Evolutionary conservation across 306 rosid species (phyloP).

Genomic region (Sechiopsis laciniata): DNA sequence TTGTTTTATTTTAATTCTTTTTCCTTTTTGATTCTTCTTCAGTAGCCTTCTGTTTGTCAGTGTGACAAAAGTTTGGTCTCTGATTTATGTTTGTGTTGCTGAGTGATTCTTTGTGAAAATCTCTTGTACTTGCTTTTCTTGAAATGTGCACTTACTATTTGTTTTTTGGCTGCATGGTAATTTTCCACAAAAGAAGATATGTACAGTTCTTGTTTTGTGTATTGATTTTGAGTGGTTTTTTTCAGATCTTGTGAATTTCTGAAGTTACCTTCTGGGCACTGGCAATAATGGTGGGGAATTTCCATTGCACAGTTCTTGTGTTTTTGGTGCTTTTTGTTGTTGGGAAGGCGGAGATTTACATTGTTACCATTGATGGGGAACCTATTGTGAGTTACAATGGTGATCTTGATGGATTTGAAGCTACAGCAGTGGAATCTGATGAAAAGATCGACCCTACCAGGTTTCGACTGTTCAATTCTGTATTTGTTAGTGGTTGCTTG

Average conservation of each 20-base stretch:
- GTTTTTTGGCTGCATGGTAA: too few relatives aligned
- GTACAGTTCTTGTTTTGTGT: constrained; percentile 8
- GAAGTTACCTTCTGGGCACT: constrained; percentile 29
- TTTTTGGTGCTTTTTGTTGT: constrained; percentile 31
- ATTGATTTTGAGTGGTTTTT: constrained; percentile 22
- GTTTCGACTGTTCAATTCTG: constrained; percentile 35
- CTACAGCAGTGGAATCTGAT: constrained; percentile 92
- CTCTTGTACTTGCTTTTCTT: not conserved
- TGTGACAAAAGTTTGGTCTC: not conserved
- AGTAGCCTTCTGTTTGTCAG: not conserved
- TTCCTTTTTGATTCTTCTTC: not conserved
- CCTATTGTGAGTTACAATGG: constrained; percentile 88
- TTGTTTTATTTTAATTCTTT: not conserved
- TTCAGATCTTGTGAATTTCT: constrained; percentile 49
- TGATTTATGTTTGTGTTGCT: constrained; percentile 14
- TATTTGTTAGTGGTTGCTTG: constrained; percentile 6
- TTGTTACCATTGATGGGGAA: constrained; percentile 84
- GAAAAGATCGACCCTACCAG: constrained; percentile 78
- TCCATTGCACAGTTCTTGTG: constrained; percentile 33
- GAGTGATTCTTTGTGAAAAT: not conserved
- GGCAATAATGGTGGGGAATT: constrained; percentile 40
- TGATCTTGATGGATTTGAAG: constrained; percentile 83
- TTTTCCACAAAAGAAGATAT: not conserved
- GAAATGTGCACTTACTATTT: not conserved
- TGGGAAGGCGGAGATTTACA: constrained; percentile 66